Base-by-base conservation (phyloP, 805 yeast species). In the Lachancea sp. region DNA sequence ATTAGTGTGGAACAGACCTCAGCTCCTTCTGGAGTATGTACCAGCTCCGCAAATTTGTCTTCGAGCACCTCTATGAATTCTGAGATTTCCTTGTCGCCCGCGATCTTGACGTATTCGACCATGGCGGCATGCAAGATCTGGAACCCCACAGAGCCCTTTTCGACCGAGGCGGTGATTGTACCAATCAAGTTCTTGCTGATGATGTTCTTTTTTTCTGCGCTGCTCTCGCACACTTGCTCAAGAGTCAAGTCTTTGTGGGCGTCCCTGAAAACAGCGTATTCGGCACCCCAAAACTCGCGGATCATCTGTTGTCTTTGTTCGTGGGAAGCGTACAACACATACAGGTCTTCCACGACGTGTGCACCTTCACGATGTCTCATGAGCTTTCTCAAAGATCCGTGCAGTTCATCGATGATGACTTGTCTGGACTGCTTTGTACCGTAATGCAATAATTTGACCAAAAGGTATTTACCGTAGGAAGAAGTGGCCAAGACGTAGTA, bases 321-420 rank as follows among this genome's bases (percentile, higher is more conserved):
- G 26, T 83, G 76, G 19, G 88, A 79, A 10, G 96, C 79, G 65
- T 90, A 91, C 46, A 89, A 77, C 19, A 87, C 86, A 62, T 73
- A 91, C 58, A 87, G 73, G 72, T 91, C 99, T 68, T 91, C 98
- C 53, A 90, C 89, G 33, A 91, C 98, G 59, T 91, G 89, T 12
- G 98, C 98, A 68, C 97, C 99, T 73, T 91, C 98, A 70, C 85
- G 83, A 69, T 91, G 97, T 72, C 95, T 81, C 93, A 91, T 88
- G 47, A 91, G 72, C 67, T 88, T 91, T 64, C 96, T 77, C 58
- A 87, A 77, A 56, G 82, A 82, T 41, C 99, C 99, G 60, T 89
- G 95, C 53, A 91, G 74, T 68, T 89, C 96, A 59, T 82, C 75
- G 46, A 90, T 74, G 46, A 91, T 83, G 31, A 78, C 55, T 44